phyloP scores from a whole-genome alignment of 495 filamentous ascomycete genomes.

The Talaromyces thailandensis region DNA sequence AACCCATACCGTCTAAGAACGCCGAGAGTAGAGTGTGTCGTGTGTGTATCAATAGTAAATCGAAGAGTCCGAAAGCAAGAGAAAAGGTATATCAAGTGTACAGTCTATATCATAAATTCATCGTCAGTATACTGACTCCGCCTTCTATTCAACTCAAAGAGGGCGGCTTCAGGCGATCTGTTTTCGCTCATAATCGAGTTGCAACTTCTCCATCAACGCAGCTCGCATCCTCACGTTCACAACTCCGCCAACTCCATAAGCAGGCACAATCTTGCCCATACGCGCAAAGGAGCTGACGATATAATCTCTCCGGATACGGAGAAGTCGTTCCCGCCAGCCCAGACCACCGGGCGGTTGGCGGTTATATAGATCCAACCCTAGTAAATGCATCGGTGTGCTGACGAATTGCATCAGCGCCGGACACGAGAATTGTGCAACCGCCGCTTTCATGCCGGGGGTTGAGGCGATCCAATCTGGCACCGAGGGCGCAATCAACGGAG shows the following conservation, averaged over 20 bases:
- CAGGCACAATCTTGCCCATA: conserved; percentile 86
- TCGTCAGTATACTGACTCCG: neutral
- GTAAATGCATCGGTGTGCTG: conserved; percentile 79
- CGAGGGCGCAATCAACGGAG: conserved; percentile 55
- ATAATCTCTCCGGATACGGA: conserved; percentile 67
- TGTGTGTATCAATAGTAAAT: neutral
- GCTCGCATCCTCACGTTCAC: conserved; percentile 69
- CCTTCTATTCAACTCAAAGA: neutral
- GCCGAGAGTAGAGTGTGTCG: neutral
- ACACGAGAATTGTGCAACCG: conserved; percentile 69
- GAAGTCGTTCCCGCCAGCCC: conserved; percentile 48
- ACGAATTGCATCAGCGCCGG: conserved; percentile 74
- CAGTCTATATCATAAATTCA: neutral
- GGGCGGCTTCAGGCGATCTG: neutral
- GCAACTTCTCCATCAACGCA: conserved; percentile 43
- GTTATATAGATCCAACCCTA: conserved; percentile 88
- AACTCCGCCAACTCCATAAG: conserved; percentile 88
- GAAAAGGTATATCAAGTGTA: neutral
- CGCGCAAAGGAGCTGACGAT: conserved; percentile 65
- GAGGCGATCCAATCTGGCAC: conserved; percentile 39
- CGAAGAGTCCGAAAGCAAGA: neutral
- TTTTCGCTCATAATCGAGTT: conserved; percentile 16
- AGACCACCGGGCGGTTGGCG: conserved; percentile 39
- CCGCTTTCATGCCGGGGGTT: conserved; percentile 43
- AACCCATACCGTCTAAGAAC: neutral